phyloP scores from a whole-genome alignment of 352 stramenopile species.

The Globisporangium alternatum region DNA sequence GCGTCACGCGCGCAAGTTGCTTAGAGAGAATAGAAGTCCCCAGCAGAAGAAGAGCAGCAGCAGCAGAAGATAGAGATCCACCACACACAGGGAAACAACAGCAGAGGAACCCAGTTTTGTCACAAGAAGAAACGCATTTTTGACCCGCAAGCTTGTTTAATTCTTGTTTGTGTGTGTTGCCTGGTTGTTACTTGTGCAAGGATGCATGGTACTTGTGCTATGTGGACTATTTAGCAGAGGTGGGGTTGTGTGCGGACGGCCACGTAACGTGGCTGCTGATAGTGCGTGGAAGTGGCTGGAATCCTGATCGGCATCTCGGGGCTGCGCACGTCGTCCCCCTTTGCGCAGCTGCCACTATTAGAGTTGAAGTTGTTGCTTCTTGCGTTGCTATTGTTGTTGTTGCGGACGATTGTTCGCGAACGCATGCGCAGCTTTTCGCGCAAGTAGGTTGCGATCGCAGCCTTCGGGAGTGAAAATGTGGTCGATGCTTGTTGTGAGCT shows the following conservation, averaged over 20 bases:
- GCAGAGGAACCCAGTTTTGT: constrained; percentile 2
- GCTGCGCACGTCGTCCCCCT: constrained; percentile 52
- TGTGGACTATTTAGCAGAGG: neutral
- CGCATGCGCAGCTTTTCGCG: constrained; percentile 46
- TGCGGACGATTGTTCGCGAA: neutral
- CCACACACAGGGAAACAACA: neutral
- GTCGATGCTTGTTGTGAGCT: constrained; percentile 10
- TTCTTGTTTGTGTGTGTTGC: neutral
- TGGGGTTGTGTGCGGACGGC: neutral
- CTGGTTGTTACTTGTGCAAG: neutral
- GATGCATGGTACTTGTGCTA: neutral
- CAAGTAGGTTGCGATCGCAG: constrained; percentile 55
- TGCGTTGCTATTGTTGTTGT: neutral
- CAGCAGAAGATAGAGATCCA: constrained; percentile 8
- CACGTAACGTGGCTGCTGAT: neutral
- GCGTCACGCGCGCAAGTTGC: neutral
- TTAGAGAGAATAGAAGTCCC: constrained; percentile 17
- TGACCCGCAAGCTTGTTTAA: neutral
- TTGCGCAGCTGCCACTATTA: constrained; percentile 17
- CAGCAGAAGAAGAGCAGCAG: neutral
- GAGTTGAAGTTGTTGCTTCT: neutral
- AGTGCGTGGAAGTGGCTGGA: constrained; percentile 10
- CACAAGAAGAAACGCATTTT: constrained; percentile 6
- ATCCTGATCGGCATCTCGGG: constrained; percentile 18
- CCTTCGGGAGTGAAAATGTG: constrained; percentile 49